Evolutionary conservation across 2,329 filamentous ascomycete genomes (phyloP), one percentile per base, ranked within the genome.

Genomic region (Dactylella cylindrospora): DNA sequence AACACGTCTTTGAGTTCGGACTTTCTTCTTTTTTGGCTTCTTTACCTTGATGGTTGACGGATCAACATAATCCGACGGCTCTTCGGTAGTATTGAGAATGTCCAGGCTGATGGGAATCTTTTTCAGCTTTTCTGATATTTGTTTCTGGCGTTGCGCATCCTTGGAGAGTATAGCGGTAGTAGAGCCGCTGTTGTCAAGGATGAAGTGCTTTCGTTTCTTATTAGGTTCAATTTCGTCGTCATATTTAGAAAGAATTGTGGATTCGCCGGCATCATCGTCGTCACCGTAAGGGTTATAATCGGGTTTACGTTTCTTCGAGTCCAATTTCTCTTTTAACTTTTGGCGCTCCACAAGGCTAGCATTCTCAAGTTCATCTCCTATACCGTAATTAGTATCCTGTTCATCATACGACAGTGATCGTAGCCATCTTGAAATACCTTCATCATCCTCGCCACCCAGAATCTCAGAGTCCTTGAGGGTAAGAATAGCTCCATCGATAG

Each of bases 201-300:
- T 95, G 69, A 98, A 98, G 19, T 81, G 80, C 71, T 94, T 95
- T 52, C 80, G 77, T 29, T 61, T 59, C 75, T 94, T 93, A 74
- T 95, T 95, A 51, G 90, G 90, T 28, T 86, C 82, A 47, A 96
- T 94, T 70, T 95, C 91, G 66, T 97, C 93, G 68, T 97, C 93
- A 70, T 98, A 98, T 68, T 98, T 91, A 10, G 87, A 82, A 33
- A 98, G 75, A 19, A 98, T 83, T 4, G 80, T 80, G 13, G 79
- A 79, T 55, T 84, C 77, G 9, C 80, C 84, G 19, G 80, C 80
- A 22, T 83, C 79, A 36, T 86, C 77, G 38, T 78, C 84, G 26
- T 84, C 76, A 54, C 85, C 83, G 64, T 88, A 85, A 0, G 91
- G 90, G 68, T 98, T 88, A 72, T 98, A 98, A 1, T 84, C 84